Evolutionary conservation across 179 eudicot species (phyloP), one percentile per base, ranked within the genome.

Genomic region (Sideroxylon spinosum): DNA sequence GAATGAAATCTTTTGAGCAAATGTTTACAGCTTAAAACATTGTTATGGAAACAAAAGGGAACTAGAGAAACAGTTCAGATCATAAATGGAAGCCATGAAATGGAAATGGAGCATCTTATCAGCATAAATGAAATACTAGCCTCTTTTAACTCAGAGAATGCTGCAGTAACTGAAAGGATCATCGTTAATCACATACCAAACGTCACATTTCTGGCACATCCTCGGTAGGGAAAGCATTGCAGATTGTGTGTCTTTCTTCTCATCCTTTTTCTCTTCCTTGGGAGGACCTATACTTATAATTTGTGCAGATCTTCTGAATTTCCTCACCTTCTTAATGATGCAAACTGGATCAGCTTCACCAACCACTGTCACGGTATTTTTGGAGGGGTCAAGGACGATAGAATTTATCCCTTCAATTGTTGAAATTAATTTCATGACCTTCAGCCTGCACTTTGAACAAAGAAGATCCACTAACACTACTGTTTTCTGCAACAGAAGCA

Each of bases 401-500:
- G 85, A 84, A 76, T 59, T 75, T 68, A 82, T 78, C 72, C 90
- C 77, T 77, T 83, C 87, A 2, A 78, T 26, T 5, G 65, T 37
- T 59, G 77, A 75, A 57, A 78, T 71, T 55, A 57, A 49, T 52
- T 77, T 75, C 90, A 84, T 84, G 71, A 82, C 84, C 79, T 87
- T 80, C 81, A 63, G 74, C 69, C 79, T 84, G 83, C 81, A 86
- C 76, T 44, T 81, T 49, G 76, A 83, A 59, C 83, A 81, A 25
- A 60, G 60, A 55, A 78, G 76, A 68, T 85, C 83, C 79, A 82
- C 82, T 73, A 81, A 63, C 72, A 87, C 83, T 19, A 84, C 59
- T 82, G 84, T 80, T 84, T 85, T 88, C 87, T 86, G 88, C 88
- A 86, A 48, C 66, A 68, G 76, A 73, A 68, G n/a, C 13, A 72